Evolutionary conservation across 2,329 filamentous ascomycete genomes (phyloP).

Genomic region (Dichotomopilus funicola): DNA sequence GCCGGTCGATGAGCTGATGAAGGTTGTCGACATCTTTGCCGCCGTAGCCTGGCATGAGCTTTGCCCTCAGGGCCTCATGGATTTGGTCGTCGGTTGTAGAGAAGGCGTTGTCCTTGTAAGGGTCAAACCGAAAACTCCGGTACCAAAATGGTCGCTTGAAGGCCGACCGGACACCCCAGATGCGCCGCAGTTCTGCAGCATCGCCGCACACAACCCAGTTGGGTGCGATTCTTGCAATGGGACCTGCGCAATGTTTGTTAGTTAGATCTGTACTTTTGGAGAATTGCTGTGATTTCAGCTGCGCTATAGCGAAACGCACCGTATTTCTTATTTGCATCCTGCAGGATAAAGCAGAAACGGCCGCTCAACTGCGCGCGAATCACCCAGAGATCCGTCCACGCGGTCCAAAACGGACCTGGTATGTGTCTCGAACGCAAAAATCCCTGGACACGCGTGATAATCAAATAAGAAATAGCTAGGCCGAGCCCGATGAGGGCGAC

Average conservation of each 20-base stretch:
- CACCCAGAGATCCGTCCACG: conserved; percentile 29
- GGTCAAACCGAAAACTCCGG: conserved; percentile 44
- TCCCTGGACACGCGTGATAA: conserved; percentile 7
- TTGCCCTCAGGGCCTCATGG: conserved; percentile 35
- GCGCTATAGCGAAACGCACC: conserved; percentile 11
- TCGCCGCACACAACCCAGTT: conserved; percentile 29
- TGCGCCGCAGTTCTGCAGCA: conserved; percentile 25
- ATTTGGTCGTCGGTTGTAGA: conserved; percentile 41
- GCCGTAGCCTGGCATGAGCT: conserved; percentile 27
- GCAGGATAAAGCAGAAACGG: conserved; percentile 23
- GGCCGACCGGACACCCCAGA: conserved; percentile 27
- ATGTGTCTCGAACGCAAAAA: conserved; percentile 26
- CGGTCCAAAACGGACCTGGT: conserved; percentile 24
- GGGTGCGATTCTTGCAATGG: conserved; percentile 25
- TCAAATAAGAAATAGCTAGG: neutral
- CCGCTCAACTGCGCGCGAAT: conserved; percentile 25
- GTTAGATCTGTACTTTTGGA: neutral
- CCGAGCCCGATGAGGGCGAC: conserved; percentile 4
- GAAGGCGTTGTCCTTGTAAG: conserved; percentile 44
- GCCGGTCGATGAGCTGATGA: conserved; percentile 36
- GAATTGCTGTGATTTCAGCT: neutral
- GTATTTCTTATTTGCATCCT: conserved; percentile 20
- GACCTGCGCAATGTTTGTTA: conserved; percentile 17
- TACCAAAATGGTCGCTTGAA: conserved; percentile 36
- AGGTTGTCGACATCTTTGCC: conserved; percentile 29